Conservation (phyloP, 202 grass and related monocot species). For the Brachypodium distachyon region DNA sequence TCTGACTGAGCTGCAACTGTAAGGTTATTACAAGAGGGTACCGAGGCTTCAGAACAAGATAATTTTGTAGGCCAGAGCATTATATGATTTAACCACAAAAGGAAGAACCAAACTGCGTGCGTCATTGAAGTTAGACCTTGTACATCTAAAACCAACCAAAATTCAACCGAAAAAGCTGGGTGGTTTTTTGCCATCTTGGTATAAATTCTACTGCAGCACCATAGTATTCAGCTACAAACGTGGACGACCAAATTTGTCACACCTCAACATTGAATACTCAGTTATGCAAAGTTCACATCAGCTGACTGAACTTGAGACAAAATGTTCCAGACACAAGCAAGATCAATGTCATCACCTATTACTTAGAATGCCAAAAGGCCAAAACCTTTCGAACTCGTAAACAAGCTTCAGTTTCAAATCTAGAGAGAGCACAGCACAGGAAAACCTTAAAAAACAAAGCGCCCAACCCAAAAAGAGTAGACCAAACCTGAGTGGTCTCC, state of each 20-base stretch:
- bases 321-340: background rate
- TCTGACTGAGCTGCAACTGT: background rate
- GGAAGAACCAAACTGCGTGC: background rate
- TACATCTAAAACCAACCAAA: background rate
- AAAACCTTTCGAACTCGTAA: background rate
- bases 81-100: background rate
- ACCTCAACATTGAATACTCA: background rate
- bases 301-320: background rate
- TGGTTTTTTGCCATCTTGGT: background rate
- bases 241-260: background rate
- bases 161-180: background rate
- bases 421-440: background rate
- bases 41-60: background rate
- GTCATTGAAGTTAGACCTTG: background rate
- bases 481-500: slow-evolving; percentile 35
- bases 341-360: background rate
- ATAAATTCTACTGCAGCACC: background rate
- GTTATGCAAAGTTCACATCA: background rate
- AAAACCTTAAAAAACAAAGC: background rate
- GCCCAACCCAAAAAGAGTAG: background rate
- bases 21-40: background rate
- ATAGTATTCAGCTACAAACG: background rate
- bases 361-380: background rate
- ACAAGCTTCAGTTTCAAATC: background rate
- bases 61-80: background rate